phyloP scores from a whole-genome alignment of 2,329 filamentous ascomycete species.

The Neofusicoccum umdonicola region DNA sequence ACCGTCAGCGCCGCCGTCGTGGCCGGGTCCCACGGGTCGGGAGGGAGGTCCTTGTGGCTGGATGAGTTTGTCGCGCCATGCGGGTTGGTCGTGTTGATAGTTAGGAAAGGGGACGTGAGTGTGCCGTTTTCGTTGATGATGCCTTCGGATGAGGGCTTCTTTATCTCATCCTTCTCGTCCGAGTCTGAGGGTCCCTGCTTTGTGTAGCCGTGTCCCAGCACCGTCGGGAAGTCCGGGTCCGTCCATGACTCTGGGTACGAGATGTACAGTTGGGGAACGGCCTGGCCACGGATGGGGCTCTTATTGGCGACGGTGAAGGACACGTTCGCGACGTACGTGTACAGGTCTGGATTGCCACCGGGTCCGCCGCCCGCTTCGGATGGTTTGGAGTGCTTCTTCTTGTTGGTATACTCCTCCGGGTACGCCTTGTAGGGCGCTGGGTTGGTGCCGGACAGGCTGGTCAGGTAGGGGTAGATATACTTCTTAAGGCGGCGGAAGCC shows the following conservation, averaged over 20 bases:
- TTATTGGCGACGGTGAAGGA: constrained; percentile 52
- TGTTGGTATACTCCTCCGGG: constrained; percentile 55
- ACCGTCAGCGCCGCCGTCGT: background rate
- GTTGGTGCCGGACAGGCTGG: constrained; percentile 42
- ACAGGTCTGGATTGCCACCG: constrained; percentile 57
- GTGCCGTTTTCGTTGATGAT: constrained; percentile 6
- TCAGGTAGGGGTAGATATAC: constrained; percentile 59
- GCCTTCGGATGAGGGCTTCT: background rate
- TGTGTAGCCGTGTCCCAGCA: background rate
- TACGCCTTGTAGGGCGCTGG: constrained; percentile 49
- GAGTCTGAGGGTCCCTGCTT: background rate
- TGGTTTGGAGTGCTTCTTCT: constrained; percentile 35
- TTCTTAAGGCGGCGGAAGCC: constrained; percentile 62
- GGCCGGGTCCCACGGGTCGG: background rate
- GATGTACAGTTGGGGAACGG: constrained; percentile 60
- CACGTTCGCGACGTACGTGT: constrained; percentile 45
- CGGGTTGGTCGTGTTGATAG: background rate
- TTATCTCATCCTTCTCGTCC: background rate
- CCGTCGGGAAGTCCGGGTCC: constrained; percentile 29
- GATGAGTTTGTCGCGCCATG: background rate
- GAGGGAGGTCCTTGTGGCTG: background rate
- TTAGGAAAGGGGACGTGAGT: background rate
- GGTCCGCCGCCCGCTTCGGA: constrained; percentile 69
- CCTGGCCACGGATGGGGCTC: constrained; percentile 52
- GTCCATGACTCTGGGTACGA: constrained; percentile 44